Evolutionary conservation across 1,139 yeast species (phyloP), one percentile per base, ranked within the genome.

Genomic region (Scheffersomyces lignicola): DNA sequence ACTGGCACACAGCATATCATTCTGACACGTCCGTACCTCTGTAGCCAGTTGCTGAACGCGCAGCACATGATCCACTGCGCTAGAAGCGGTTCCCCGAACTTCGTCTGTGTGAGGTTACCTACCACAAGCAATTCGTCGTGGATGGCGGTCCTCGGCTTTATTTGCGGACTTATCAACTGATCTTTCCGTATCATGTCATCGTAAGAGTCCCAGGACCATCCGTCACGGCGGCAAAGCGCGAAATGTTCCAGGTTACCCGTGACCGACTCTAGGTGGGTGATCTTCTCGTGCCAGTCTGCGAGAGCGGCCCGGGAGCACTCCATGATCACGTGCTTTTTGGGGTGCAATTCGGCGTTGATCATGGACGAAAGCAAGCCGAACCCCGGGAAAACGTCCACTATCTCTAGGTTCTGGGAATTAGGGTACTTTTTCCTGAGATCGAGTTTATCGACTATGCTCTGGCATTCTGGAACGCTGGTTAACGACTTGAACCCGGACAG

Each of bases 61-160:
- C 83, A 65, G 54, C 95, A 85, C 47, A 73, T 73, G 21, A 85
- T 57, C 80, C 90, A 85, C 60, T 88, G 96, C 32, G 86, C 83
- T 24, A 83, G 58, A 17, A 86, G 67, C 31, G 83, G 77, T 53
- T 85, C 95, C 5, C 88, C 88, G 18, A 65, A 58, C 24, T 50
- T 49, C 22, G 56, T 40, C 10, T 73, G 68, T 0, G 86, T 67
- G 32, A 85, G 65, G 52, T 85, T 83, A 1, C 82, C 95, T 2
- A 80, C 65, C 20, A 85, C 64, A 25, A 90, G 58, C 11, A 90
- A 58, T 34, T 78, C 75, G 35, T 78, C 73, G 56, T 88, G 82
- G 13, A 83, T 56, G n/a, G 67, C 60, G 26, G 65, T 69, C 33
- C 75, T 53, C 3, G 70, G 44, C 43, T 70, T 65, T 2, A 41